Base-by-base conservation (phyloP, 1,284 basidiomycete genomes). In the Ceratobasidium sp. region DNA sequence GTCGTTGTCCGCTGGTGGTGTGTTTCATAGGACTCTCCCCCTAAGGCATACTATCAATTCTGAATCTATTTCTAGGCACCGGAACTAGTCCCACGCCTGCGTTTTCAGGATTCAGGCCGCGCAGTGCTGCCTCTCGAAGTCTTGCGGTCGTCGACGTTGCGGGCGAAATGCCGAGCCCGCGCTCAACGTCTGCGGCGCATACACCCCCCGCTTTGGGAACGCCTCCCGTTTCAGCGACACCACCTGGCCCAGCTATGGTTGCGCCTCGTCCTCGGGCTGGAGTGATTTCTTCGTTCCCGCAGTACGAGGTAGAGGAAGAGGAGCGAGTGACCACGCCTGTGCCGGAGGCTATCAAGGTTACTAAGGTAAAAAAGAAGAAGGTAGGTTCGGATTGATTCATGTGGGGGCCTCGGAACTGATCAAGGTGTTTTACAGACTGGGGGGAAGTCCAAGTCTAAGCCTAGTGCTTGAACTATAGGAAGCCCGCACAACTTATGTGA, bases 121-220 rank as follows among this genome's bases (percentile, higher is more conserved):
- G 62, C 48, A 60, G 64, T 69, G 31, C 62, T 67, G 56, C 41
- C 33, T 79, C 76, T 50, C 69, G 80, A 45, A 57, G 79, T 80
- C 54, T 80, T 80, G 33, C 93, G 89, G 83, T 88, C 27, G 88
- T 97, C 77, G 94, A 96, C 78, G 88, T 88, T 78, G 87, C 90
- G 0, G 95, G 95, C 1, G 95, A 96, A 82, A 93, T 96, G 91
- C 96, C 95, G 1, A 88, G 53, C 87, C 89, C 41, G 86, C 85
- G n/a, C 77, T 82, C 6, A 44, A 27, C 76, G 75, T 36, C 62
- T 48, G 54, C 66, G 11, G 54, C 75, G 57, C 76, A 78, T 66
- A 76, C 69, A 59, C 77, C 76, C 71, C 48, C 79, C 77, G 66
- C 79, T 36, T 29, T 79, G 75, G 76, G 73, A 51, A 47, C 31